phyloP scores from a whole-genome alignment of 179 eudicot species.

The Carnegiea gigantea region DNA sequence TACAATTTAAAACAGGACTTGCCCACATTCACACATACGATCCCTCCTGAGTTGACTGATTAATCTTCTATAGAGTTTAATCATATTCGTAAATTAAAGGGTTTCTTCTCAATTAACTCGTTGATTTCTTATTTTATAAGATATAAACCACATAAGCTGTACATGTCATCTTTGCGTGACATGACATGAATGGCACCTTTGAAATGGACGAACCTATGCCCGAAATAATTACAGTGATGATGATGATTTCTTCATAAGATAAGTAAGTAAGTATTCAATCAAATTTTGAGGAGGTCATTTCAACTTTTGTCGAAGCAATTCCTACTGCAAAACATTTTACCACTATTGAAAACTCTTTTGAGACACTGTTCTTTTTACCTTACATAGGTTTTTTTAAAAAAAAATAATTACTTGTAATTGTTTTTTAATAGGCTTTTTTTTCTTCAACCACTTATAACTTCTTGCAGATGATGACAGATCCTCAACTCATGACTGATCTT shows the following conservation, averaged over 20 bases:
- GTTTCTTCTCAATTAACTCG: not conserved
- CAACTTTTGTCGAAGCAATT: conserved; percentile 22
- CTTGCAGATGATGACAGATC: no score
- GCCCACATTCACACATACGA: not conserved
- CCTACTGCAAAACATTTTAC: not conserved
- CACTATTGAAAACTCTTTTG: not conserved
- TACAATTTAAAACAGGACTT: not conserved
- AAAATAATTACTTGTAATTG: no score
- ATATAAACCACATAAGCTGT: not conserved
- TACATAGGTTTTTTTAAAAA: no score
- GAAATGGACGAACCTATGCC: conserved; percentile 21
- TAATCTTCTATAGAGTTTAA: not conserved
- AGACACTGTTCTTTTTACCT: no score
- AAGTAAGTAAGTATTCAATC: not conserved
- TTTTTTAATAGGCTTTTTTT: no score
- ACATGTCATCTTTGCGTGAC: conserved; percentile 19
- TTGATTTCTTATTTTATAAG: no score
- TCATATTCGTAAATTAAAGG: no score
- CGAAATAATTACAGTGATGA: not conserved
- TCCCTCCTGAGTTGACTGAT: not conserved
- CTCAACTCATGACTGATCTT: no score
- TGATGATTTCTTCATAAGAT: not conserved
- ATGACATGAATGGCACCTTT: conserved; percentile 44
- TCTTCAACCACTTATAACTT: no score
- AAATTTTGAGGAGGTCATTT: conserved; percentile 19